Evolutionary conservation across 257 asterid genomes (phyloP).

Genomic region (Fraxinus americana): DNA sequence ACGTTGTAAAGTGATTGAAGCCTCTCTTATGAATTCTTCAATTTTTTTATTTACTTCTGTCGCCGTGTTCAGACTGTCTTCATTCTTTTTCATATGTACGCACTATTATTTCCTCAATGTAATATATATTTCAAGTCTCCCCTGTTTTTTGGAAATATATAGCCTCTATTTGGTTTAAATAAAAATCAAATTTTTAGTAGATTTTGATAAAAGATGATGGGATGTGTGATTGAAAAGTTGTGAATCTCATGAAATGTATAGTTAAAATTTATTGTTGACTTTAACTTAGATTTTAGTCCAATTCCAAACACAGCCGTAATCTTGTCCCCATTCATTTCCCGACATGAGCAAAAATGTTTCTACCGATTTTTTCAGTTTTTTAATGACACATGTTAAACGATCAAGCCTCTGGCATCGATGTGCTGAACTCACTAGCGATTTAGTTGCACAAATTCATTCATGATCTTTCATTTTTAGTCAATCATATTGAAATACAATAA

Average conservation of each 20-base stretch:
- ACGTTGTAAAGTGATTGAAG: no score
- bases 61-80: conserved; percentile 1
- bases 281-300: no score
- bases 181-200: no score
- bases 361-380: not conserved
- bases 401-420: not conserved
- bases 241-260: no score
- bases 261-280: no score
- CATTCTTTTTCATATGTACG: not conserved
- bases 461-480: not conserved
- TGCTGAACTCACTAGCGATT: not conserved
- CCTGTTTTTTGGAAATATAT: not conserved
- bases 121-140: not conserved
- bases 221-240: no score
- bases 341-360: not conserved
- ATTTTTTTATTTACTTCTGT: not conserved
- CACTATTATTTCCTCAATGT: not conserved
- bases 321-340: not conserved
- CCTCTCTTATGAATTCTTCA: not conserved
- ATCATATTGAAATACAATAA: not conserved
- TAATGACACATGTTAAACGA: not conserved
- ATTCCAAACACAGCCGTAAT: not conserved
- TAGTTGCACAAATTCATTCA: not conserved
- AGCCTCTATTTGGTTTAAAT: no score
- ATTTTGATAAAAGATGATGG: no score